A percentile compares a stretch with the other conserved stretches of the same genome.
Conservation (phyloP, 106 monocot species). For the Dendrobium nobile region DNA sequence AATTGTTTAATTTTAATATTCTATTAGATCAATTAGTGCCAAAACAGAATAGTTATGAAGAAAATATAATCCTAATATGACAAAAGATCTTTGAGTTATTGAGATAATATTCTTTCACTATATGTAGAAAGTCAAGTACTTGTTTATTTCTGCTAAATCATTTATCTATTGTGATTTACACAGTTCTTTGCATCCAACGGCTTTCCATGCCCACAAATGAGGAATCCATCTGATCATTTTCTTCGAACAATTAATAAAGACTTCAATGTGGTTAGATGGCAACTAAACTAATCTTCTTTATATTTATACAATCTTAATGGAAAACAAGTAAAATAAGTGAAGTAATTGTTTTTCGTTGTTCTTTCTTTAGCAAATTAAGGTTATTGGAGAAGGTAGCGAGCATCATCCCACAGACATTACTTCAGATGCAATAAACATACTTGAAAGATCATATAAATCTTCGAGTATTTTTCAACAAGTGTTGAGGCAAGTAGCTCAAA, state of each 20-base stretch:
- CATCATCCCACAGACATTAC: background rate
- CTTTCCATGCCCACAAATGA: conserved; percentile 14
- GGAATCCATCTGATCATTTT: conserved; percentile 13
- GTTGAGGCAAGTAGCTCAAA: conserved; percentile 20
- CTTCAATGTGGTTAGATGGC: conserved; percentile 5
- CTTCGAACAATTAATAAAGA: conserved; percentile 10
- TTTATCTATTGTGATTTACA: background rate
- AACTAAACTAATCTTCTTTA: background rate
- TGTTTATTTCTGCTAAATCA: background rate
- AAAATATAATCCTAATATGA: too few relatives aligned
- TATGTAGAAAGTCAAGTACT: background rate
- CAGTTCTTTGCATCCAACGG: conserved; percentile 16
- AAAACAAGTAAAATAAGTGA: too few relatives aligned
- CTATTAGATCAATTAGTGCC: too few relatives aligned
- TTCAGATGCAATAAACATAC: conserved; percentile 24
- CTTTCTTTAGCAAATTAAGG: too few relatives aligned
- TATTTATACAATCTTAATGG: too few relatives aligned
- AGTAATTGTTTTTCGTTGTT: too few relatives aligned
- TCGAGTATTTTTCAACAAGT: conserved; percentile 14
- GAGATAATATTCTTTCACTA: too few relatives aligned
- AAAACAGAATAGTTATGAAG: background rate
- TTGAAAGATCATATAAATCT: conserved; percentile 30
- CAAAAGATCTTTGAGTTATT: too few relatives aligned
- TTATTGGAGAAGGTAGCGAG: too few relatives aligned
- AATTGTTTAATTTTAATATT: too few relatives aligned